Evolutionary conservation across 495 filamentous ascomycete genomes (phyloP).

Genomic region (Cudoniella acicularis): DNA sequence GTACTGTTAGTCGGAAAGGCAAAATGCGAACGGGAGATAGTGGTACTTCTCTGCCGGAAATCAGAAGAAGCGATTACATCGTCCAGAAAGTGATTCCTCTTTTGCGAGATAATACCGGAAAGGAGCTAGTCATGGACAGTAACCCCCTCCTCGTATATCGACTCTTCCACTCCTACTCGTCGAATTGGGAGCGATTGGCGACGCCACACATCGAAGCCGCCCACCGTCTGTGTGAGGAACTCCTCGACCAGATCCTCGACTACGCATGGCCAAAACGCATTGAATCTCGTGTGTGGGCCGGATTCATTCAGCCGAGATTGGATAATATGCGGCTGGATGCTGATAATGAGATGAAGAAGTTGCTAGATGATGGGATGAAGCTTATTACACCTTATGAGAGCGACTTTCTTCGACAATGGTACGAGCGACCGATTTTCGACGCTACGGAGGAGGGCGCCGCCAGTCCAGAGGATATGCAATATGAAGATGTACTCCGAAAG

Average conservation of each 20-base stretch:
- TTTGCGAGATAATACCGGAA: slow-evolving; percentile 30
- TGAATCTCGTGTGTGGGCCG: slow-evolving; percentile 21
- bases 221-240: slow-evolving; percentile 20
- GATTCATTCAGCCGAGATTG: too few relatives aligned
- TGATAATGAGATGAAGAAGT: too few relatives aligned
- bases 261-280: slow-evolving; percentile 31
- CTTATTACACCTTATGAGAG: too few relatives aligned
- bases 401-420: too few relatives aligned
- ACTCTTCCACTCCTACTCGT: slow-evolving; percentile 25
- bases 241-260: slow-evolving; percentile 31
- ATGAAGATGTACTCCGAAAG: too few relatives aligned
- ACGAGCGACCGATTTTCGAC: too few relatives aligned
- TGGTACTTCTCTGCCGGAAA: background rate
- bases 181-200: slow-evolving; percentile 19
- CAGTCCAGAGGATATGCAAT: too few relatives aligned
- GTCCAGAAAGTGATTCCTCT: slow-evolving; percentile 21
- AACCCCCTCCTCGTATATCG: slow-evolving; percentile 39
- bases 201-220: slow-evolving; percentile 21
- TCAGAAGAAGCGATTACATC: background rate
- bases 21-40: background rate
- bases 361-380: too few relatives aligned
- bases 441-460: too few relatives aligned
- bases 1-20: background rate
- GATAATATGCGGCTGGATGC: too few relatives aligned
- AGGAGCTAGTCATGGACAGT: slow-evolving; percentile 41